Evolutionary conservation across 2,329 filamentous ascomycete genomes (phyloP).

Genomic region (Coniochaeta sp.): DNA sequence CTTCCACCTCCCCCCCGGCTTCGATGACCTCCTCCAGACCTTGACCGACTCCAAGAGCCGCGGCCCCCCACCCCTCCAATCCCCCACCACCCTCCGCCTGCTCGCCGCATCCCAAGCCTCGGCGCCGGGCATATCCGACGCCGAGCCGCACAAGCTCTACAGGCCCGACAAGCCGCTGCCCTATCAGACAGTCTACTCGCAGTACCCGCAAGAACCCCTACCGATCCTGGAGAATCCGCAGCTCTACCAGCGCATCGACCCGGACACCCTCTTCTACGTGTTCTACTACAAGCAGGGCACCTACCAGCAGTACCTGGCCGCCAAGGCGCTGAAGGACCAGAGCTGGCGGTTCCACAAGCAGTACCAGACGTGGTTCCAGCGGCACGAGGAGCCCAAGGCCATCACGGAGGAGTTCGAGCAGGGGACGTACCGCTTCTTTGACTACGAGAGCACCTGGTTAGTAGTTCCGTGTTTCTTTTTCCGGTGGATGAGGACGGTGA

Average conservation of each 20-base stretch:
- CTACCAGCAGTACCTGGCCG: conserved; percentile 90
- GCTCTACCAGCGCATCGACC: conserved; percentile 83
- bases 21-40: conserved; percentile 86
- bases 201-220: conserved; percentile 90
- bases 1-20: conserved; percentile 81
- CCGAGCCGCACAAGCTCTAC: conserved; percentile 77
- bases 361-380: conserved; percentile 98
- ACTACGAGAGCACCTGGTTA: conserved; percentile 98
- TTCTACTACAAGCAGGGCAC: conserved; percentile 98
- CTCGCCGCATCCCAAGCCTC: conserved; percentile 67
- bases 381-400: conserved; percentile 95
- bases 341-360: conserved; percentile 99
- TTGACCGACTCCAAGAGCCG: conserved; percentile 75
- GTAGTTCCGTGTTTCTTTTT: conserved; percentile 32
- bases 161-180: conserved; percentile 71
- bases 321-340: conserved; percentile 95
- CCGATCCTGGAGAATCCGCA: conserved; percentile 86
- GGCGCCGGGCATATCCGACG: conserved; percentile 69
- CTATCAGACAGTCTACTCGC: conserved; percentile 45
- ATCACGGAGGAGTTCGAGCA: conserved; percentile 99
- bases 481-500: too few species aligned
- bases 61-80: conserved; percentile 45
- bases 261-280: conserved; percentile 94
- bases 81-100: conserved; percentile 64
- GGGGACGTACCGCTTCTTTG: conserved; percentile 97